Base-by-base conservation (phyloP, 2,329 filamentous ascomycete genomes). In the Fonsecaea monophora region DNA sequence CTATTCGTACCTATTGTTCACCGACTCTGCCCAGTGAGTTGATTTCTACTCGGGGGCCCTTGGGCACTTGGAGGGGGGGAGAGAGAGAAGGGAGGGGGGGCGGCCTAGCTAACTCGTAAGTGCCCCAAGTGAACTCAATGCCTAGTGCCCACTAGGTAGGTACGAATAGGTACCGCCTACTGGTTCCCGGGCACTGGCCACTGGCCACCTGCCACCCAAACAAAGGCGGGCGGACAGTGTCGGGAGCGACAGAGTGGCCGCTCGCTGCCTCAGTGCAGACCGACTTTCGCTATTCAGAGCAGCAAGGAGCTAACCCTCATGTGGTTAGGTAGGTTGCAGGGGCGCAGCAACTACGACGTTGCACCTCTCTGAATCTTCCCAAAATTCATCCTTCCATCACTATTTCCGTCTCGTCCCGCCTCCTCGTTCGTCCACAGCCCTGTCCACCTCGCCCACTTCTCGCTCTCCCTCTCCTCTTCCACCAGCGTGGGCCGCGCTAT, bases 291-390 rank as follows among this genome's bases (percentile, higher is more conserved):
- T 48, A 32, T 53, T 63, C 60, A 63, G 59, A 53, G 66, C 66
- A 58, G 63, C 67, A 62, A 66, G 60, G 8, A 9, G 38, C 67
- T 64, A 66, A 48, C 18, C 12, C 38, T 3, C 1, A 53, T 37
- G 1, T 3, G 40, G 67, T 35, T 68, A 68, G 64, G n/a, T 25
- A 13, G 2, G 50, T 50, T 25, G 55, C 62, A 65, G 67, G 67
- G 67, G 64, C 66, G 66, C 66, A 68, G 66, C 63, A 60, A 56
- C 57, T 64, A 64, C 67, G 60, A 68, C 67, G 67, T 68, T 66
- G 60, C 67, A 68, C 13, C 38, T 50, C 32, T 45, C 45, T 34
- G 34, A n/a, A 37, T 60, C 48, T 37, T 40, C 60, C 55, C 62
- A 68, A 70, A 68, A 50, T 58, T 61, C 60, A 69, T 57, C 45